These are phyloP conservation scores for Pseudopithomyces chartarum DNA, from an alignment of 2,329 filamentous ascomycete genomes.

Conservation along the genomic window DNA sequence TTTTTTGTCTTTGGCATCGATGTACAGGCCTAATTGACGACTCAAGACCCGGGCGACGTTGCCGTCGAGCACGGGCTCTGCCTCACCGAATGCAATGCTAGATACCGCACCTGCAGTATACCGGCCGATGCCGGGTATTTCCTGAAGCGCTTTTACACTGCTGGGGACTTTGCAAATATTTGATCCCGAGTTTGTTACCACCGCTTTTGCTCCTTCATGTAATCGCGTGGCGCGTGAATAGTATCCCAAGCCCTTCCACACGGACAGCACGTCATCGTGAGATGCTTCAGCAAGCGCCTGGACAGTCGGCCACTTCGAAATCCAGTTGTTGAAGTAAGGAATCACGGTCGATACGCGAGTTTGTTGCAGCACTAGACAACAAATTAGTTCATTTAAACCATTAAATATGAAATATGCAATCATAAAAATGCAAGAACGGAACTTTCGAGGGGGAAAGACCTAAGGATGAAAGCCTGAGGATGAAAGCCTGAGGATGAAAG, in stretches of 20 bases:
- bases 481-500: too few relatives aligned
- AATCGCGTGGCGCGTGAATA: slow-evolving; percentile 68
- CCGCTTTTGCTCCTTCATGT: slow-evolving; percentile 60
- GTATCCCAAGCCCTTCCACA: slow-evolving; percentile 67
- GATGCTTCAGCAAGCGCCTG: slow-evolving; percentile 59
- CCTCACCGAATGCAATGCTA: slow-evolving; percentile 65
- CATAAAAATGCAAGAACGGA: too few relatives aligned
- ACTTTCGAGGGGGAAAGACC: too few relatives aligned
- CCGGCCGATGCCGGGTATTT: slow-evolving; percentile 64
- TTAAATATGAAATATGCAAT: background rate
- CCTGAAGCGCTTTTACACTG: slow-evolving; percentile 50
- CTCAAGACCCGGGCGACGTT: slow-evolving; percentile 67
- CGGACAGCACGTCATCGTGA: slow-evolving; percentile 61
- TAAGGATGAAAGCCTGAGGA: too few relatives aligned
- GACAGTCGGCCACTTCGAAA: slow-evolving; percentile 64
- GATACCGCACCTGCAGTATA: slow-evolving; percentile 68
- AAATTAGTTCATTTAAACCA: background rate
- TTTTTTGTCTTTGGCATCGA: slow-evolving; percentile 63
- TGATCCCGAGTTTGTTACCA: slow-evolving; percentile 46
- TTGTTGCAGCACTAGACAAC: slow-evolving; percentile 61
- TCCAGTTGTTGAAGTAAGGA: slow-evolving; percentile 68
- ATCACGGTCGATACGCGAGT: slow-evolving; percentile 67
- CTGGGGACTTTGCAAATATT: slow-evolving; percentile 58
- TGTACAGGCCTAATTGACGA: slow-evolving; percentile 62
- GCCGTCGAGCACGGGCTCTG: slow-evolving; percentile 67